Evolutionary conservation across 345 rosid genomes (phyloP), one percentile per base, ranked within the genome.

Genomic region (Cardamine occulta): DNA sequence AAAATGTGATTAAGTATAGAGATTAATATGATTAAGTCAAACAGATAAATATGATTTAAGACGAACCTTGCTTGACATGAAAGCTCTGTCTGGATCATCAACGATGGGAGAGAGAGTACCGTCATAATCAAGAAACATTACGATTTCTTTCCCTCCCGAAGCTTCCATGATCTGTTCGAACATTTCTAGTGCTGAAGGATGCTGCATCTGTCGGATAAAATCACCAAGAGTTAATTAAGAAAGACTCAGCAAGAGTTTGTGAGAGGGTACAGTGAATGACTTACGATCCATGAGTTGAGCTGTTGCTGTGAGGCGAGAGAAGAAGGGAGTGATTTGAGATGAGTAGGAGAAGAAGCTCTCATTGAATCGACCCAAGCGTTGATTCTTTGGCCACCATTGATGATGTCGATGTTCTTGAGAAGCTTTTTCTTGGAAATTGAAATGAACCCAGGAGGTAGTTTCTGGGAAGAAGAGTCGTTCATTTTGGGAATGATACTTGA

Each of bases 41-140:
- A 31, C 2, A 51, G 18, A 63, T 23, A 7, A 31, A 45, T 13
- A 11, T 4, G 42, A 59, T 12, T 10, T 0, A 47, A 26, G 59
- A 75, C 88, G 75, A 29, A 91, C 98, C 90, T 91, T 85, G 23
- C 70, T 84, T 68, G 98, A 88, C 98, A 94, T 91, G 87, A 86
- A 94, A 77, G 98, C 98, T 79, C 78, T 75, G 61, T 94, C 98
- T 5, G 98, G 98, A 62, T 94, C 92, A 40, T 86, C 87, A 14
- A 94, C 98, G 39, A 94, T 94, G 15, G 98, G 98, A 1, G 98
- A 94, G 54, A 94, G 96, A 13, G 98, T 94, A 48, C 98, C 98
- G 47, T 94, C 98, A 19, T 94, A 94, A 48, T 94, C 98, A 39
- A 94, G 81, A 72, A 94, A 94, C 97, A 94, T 87, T 8, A 90